phyloP scores from a whole-genome alignment of 148 eudicot species.

The Suaeda aralocaspica region DNA sequence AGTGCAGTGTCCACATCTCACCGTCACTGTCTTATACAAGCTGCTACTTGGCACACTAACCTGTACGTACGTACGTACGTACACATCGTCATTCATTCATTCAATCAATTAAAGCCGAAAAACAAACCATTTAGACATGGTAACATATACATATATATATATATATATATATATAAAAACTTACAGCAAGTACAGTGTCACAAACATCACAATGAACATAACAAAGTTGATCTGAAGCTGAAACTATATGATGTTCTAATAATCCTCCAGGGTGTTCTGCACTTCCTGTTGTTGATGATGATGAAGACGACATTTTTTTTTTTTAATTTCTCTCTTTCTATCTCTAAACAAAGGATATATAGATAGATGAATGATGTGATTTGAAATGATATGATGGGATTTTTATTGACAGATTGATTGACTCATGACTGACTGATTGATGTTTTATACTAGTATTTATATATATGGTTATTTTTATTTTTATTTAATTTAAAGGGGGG shows the following conservation, averaged over 20 bases:
- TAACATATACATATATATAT: too few relatives aligned
- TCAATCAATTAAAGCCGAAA: neutral
- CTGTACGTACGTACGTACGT: too few relatives aligned
- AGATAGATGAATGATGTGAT: neutral
- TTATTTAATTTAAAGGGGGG: too few relatives aligned
- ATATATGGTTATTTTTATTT: too few relatives aligned
- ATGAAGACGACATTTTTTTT: constrained; percentile 31
- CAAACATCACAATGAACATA: constrained; percentile 84
- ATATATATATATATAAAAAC: too few relatives aligned
- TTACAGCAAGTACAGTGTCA: constrained; percentile 93
- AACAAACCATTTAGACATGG: too few relatives aligned
- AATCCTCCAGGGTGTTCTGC: neutral
- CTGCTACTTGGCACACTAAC: constrained; percentile 95
- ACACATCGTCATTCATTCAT: neutral
- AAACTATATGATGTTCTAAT: constrained; percentile 21
- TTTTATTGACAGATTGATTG: constrained; percentile 44
- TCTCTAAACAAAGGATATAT: too few relatives aligned
- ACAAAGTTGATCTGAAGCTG: constrained; percentile 85
- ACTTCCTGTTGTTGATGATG: constrained; percentile 30
- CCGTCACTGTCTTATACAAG: constrained; percentile 92
- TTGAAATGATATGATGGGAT: constrained; percentile 25
- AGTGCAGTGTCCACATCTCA: constrained; percentile 93
- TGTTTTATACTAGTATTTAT: constrained; percentile 3
- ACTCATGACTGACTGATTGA: constrained; percentile 32
- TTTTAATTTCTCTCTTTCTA: constrained; percentile 2